phyloP scores from a whole-genome alignment of 768 basidiomycete species.

The Leccinum longicurvipes region DNA sequence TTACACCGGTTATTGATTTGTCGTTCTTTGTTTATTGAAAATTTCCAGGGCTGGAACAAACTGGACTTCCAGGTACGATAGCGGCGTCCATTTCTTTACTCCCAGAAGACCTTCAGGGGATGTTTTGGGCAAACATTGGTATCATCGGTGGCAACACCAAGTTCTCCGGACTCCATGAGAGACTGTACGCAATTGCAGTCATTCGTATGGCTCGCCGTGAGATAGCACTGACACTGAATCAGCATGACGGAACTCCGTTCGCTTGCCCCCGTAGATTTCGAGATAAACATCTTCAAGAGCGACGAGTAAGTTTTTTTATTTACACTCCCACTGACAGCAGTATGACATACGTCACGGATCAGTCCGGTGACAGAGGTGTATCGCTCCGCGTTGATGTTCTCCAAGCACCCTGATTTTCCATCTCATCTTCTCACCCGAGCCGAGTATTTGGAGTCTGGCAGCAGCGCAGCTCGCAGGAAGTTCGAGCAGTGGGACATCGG shows the following conservation, averaged over 20 bases:
- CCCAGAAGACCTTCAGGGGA: constrained; percentile 77
- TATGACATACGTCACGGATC: constrained; percentile 18
- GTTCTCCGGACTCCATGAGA: constrained; percentile 66
- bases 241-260: constrained; percentile 74
- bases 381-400: constrained; percentile 56
- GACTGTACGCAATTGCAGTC: constrained; percentile 59
- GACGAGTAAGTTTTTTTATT: constrained; percentile 59
- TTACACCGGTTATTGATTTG: constrained; percentile 6
- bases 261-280: constrained; percentile 78
- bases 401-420: constrained; percentile 48
- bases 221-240: constrained; percentile 18
- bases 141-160: constrained; percentile 81
- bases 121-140: constrained; percentile 96
- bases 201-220: constrained; percentile 11
- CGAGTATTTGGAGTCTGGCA: constrained; percentile 85
- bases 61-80: constrained; percentile 74
- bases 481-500: constrained; percentile 59
- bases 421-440: constrained; percentile 63
- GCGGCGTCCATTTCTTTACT: constrained; percentile 72
- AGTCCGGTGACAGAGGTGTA: constrained; percentile 71
- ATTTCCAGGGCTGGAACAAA: constrained; percentile 67
- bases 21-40: constrained; percentile 2
- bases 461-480: constrained; percentile 68
- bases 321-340: constrained; percentile 4
- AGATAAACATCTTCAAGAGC: constrained; percentile 70